Conservation (phyloP, 805 yeast genomes). For the Candida hungchunana region DNA sequence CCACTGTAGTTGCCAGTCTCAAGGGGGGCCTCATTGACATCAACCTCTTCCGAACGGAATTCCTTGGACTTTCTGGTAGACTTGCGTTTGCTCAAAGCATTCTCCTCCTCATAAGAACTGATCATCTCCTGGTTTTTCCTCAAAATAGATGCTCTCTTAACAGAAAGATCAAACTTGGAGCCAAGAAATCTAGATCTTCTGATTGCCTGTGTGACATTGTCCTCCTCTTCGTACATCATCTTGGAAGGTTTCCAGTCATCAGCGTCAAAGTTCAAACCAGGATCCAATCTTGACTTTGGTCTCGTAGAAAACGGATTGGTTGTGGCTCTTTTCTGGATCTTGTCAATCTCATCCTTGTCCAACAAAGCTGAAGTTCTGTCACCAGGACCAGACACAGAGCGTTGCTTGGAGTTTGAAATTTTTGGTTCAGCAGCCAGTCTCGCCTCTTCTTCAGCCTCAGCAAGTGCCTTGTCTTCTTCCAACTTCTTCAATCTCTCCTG, state of each 20-base stretch:
- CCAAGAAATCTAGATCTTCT: slow-evolving; percentile 42
- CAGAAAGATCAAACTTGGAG: slow-evolving; percentile 33
- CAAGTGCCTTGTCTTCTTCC: slow-evolving; percentile 9
- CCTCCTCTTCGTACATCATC: slow-evolving; percentile 21
- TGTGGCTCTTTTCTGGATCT: slow-evolving; percentile 33
- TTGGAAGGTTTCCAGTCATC: slow-evolving; percentile 19
- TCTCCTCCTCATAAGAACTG: slow-evolving; percentile 5
- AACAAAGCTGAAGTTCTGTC: slow-evolving; percentile 20
- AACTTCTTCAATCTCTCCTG: slow-evolving; percentile 13
- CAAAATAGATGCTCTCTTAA: slow-evolving; percentile 25
- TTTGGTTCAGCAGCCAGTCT: slow-evolving; percentile 14
- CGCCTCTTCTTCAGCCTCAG: slow-evolving; percentile 19
- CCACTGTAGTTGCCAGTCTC: slow-evolving; percentile 23
- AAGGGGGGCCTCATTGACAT: slow-evolving; percentile 3
- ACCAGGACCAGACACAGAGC: slow-evolving; percentile 38
- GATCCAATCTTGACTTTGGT: slow-evolving; percentile 41
- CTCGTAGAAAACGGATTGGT: slow-evolving; percentile 33
- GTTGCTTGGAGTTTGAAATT: slow-evolving; percentile 19
- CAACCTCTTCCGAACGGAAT: too few species aligned
- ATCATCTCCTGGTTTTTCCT: slow-evolving; percentile 10
- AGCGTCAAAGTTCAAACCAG: slow-evolving; percentile 32
- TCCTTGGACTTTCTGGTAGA: too few species aligned
- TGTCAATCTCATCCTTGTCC: slow-evolving; percentile 26
- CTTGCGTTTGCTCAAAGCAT: slow-evolving; percentile 5
- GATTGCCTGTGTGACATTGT: slow-evolving; percentile 36